A percentile compares a stretch with the other conserved stretches of the same genome.
Evolutionary conservation across 495 filamentous ascomycete genomes (phyloP).

Genomic region (Rostrohypoxylon terebratum): DNA sequence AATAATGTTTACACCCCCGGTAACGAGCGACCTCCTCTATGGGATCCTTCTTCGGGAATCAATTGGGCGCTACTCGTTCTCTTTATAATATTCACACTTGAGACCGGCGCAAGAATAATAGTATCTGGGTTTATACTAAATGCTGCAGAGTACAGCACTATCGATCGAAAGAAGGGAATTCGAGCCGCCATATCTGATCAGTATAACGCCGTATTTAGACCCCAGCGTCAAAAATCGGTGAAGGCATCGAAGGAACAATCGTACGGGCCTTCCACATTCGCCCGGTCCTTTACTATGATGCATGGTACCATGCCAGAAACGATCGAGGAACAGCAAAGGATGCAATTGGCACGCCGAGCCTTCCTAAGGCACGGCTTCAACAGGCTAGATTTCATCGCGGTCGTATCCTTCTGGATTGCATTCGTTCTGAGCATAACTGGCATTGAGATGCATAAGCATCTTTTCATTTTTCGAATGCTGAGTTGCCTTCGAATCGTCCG

Average conservation of each 20-base stretch:
- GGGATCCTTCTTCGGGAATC: slow-evolving; percentile 73
- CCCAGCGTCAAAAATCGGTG: slow-evolving; percentile 76
- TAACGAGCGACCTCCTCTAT: slow-evolving; percentile 61
- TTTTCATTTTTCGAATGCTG: slow-evolving; percentile 96
- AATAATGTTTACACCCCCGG: slow-evolving; percentile 71
- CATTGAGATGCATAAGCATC: slow-evolving; percentile 72
- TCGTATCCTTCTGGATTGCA: slow-evolving; percentile 95
- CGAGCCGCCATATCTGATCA: slow-evolving; percentile 79
- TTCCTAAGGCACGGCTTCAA: slow-evolving; percentile 97
- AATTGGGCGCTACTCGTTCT: slow-evolving; percentile 85
- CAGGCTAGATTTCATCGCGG: slow-evolving; percentile 91
- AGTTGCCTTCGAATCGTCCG: slow-evolving; percentile 92
- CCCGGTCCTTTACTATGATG: slow-evolving; percentile 85
- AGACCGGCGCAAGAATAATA: slow-evolving; percentile 82
- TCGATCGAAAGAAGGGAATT: slow-evolving; percentile 76
- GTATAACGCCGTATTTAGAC: slow-evolving; percentile 79
- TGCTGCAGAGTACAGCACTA: slow-evolving; percentile 83
- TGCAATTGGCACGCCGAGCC: slow-evolving; percentile 87
- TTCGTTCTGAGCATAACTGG: slow-evolving; percentile 77
- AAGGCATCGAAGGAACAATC: slow-evolving; percentile 56
- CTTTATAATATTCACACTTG: slow-evolving; percentile 91
- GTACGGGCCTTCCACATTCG: slow-evolving; percentile 74
- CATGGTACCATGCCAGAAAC: slow-evolving; percentile 69
- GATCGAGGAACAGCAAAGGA: slow-evolving; percentile 81
- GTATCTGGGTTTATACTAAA: slow-evolving; percentile 95